These are phyloP conservation scores for Colletotrichum godetiae DNA, from an alignment of 2,329 filamentous ascomycete genomes.

Conservation along the genomic window DNA sequence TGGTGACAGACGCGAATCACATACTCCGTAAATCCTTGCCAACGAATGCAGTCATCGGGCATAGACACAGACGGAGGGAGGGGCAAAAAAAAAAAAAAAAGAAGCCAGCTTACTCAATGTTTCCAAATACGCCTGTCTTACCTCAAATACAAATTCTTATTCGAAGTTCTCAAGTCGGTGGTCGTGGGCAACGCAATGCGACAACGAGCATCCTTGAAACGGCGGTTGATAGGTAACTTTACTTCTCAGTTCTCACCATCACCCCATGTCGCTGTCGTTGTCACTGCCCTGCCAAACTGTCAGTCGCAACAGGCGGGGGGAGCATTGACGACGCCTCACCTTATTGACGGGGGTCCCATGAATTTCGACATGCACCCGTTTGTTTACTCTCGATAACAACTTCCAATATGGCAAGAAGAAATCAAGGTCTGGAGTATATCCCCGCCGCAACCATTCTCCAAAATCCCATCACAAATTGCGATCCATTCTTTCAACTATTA, in stretches of 20 bases:
- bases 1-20: not conserved
- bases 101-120: not conserved
- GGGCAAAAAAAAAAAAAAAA: too few relatives aligned
- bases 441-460: not conserved
- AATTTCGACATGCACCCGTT: not conserved
- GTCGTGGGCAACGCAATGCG: not conserved
- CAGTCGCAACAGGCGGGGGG: not conserved
- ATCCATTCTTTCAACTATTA: not conserved
- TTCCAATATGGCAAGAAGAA: not conserved
- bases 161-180: not conserved
- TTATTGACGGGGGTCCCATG: not conserved
- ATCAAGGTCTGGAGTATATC: not conserved
- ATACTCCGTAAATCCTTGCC: not conserved
- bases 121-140: not conserved
- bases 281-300: not conserved
- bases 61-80: not conserved
- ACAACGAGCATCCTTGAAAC: not conserved
- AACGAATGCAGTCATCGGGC: not conserved
- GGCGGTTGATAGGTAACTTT: too few relatives aligned
- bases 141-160: not conserved
- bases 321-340: not conserved
- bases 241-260: not conserved
- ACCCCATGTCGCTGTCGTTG: not conserved
- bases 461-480: not conserved
- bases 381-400: conserved; percentile 16